Evolutionary conservation across 1,284 basidiomycete genomes (phyloP), one percentile per base, ranked within the genome.

Genomic region (Rhodotorula glutinis): DNA sequence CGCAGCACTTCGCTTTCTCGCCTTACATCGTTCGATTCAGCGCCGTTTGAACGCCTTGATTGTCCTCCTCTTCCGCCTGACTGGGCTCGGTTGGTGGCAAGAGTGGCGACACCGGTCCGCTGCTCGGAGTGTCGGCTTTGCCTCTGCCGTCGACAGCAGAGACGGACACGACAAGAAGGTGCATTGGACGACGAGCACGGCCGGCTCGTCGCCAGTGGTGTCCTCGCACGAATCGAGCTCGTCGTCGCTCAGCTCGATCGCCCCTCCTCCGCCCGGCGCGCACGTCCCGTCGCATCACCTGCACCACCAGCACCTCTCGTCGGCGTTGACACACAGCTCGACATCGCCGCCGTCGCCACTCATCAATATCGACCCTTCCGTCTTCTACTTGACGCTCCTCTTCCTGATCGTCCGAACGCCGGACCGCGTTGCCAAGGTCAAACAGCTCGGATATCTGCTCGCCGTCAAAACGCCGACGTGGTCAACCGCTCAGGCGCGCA

Each of bases 1-100:
- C 14, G 86, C 76, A 65, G 84, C 84, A 44, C 65, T 76, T 13
- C 72, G 75, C 29, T 68, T 76, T 56, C 65, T 76, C 46, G 68
- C 71, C 2, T 63, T 75, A 2, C 74, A 76, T 44, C 72, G 75
- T 23, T 29, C 62, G 7, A 56, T 72, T 29, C 62, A 57, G 3
- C 56, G 54, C 27, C 67, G 66, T 1, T 47, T 72, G 40, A 60
- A 57, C 17, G 10, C 62, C 25, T 10, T 72, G n/a, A 25, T 72
- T 17, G 62, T 56, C 4, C 46, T 49, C 5, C 11, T 72, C 2
- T 21, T 72, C 7, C 53, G 62, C 19, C 3, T 72, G 17, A 61
- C 59, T 3, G 63, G 66, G 1, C 30, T 71, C 10, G 53, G 59
- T 0, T 68, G 62, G 59, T 33, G 51, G 27, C 33, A 21, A 5